Evolutionary conservation across 306 rosid species (phyloP), one percentile per base, ranked within the genome.

Genomic region (Gleditsia sinensis): DNA sequence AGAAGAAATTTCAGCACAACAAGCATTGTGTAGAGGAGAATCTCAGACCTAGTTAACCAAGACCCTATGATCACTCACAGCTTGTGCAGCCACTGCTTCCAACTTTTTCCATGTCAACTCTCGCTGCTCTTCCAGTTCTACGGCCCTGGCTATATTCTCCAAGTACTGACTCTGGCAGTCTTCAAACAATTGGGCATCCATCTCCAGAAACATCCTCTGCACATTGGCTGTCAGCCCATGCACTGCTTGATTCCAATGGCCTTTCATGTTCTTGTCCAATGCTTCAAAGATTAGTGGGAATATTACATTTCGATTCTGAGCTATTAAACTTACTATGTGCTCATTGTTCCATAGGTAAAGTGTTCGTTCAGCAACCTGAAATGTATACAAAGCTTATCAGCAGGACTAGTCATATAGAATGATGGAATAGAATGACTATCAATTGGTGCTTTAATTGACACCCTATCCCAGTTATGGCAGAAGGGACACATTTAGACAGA

Each of bases 291-390:
- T 75, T 68, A 86, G 25, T 12, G 93, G 91, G 53, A 90, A 81
- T 81, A 88, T 83, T 43, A 48, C 81, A 23, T 48, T 76, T 70
- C 91, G 83, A 72, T 88, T 86, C 72, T 77, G 83, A 67, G 88
- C 74, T 51, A 90, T 81, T 58, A 84, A 74, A 71, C 80, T 73
- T 42, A 88, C 73, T 32, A 88, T 66, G 71, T 83, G 88, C 65
- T 86, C 93, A 17, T 87, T 90, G 79, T 84, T 86, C 93, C 93
- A 90, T 73, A 90, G 67, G 83, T 67, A 78, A 42, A 90, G 87
- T 75, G 96, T 87, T 72, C 83, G 75, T 81, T 86, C 91, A 9
- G 93, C 93, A 77, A 90, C 91, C 93, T 90, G 90, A 46, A 17
- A 71, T 12, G 50, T 30, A 75, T 56, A 33, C 34, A 67, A 74